A percentile compares a stretch with the other conserved stretches of the same genome.
Evolutionary conservation across 371 early-diverging fungal species (phyloP).

Genomic region (Mortierella sp.): DNA sequence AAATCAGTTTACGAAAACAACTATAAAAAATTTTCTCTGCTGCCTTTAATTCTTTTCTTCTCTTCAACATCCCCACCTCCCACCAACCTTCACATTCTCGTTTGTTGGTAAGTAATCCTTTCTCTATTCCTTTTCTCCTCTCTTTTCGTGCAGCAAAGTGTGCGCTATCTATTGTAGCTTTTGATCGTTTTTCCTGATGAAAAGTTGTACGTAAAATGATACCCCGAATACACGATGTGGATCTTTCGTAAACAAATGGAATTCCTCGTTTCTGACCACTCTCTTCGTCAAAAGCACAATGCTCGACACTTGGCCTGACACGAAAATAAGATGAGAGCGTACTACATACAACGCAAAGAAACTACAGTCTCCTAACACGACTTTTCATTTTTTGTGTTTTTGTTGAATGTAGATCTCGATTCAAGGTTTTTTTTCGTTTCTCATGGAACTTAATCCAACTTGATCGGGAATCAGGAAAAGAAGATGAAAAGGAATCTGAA

Average conservation of each 20-base stretch:
- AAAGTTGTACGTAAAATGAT: conserved; percentile 62
- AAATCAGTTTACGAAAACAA: not conserved
- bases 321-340: too few species aligned
- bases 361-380: not conserved
- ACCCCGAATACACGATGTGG: conserved; percentile 60
- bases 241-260: conserved; percentile 60
- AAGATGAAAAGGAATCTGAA: not conserved
- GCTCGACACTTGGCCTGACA: too few species aligned
- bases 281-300: conserved; percentile 10
- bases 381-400: not conserved
- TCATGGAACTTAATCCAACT: not conserved
- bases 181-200: conserved; percentile 49
- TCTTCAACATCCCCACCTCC: not conserved
- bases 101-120: not conserved
- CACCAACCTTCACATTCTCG: not conserved
- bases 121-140: not conserved
- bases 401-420: conserved; percentile 4
- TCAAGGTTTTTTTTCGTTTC: not conserved
- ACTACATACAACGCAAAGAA: not conserved
- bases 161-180: not conserved
- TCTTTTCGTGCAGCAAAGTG: not conserved
- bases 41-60: not conserved
- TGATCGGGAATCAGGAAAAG: conserved; percentile 5
- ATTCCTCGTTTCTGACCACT: conserved; percentile 61
- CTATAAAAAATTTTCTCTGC: not conserved